Evolutionary conservation across 78 protist genomes (phyloP).

Genomic region (Polysphondylium violaceum): DNA sequence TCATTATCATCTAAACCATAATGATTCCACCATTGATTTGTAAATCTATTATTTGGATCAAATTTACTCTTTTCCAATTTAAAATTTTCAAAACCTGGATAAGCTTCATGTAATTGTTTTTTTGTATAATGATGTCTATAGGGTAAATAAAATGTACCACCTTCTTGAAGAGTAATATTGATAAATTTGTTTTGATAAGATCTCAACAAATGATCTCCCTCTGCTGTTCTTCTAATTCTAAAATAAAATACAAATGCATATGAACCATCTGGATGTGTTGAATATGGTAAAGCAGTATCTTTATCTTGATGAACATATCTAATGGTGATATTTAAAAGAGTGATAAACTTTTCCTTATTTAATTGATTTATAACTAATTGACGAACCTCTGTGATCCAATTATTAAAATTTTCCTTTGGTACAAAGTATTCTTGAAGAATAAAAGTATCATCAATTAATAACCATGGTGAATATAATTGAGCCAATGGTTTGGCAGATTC

Average conservation of each 20-base stretch:
- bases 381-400: conserved; percentile 2
- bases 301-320: conserved; percentile 64
- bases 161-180: conserved; percentile 7
- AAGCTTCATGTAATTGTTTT: conserved; percentile 16
- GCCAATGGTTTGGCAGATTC: conserved; percentile 81
- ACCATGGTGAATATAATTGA: conserved; percentile 26
- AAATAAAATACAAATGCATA: conserved; percentile 81
- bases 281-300: conserved; percentile 42
- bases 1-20: conserved; percentile 29
- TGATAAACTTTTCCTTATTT: not conserved
- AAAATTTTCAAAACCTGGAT: conserved; percentile 32
- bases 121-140: conserved; percentile 73
- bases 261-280: conserved; percentile 10
- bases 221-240: conserved; percentile 28
- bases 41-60: conserved; percentile 40
- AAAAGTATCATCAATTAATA: conserved; percentile 76
- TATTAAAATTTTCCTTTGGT: conserved; percentile 30
- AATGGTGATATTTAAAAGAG: conserved; percentile 60
- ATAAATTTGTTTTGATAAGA: conserved; percentile 9
- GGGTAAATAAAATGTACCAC: conserved; percentile 81
- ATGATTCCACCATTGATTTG: conserved; percentile 26
- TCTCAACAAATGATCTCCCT: conserved; percentile 18
- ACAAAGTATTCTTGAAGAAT: conserved; percentile 84
- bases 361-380: not conserved
- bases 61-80: not conserved